Evolutionary conservation across 768 basidiomycete species (phyloP), one percentile per base, ranked within the genome.

Genomic region (Amanita muscaria): DNA sequence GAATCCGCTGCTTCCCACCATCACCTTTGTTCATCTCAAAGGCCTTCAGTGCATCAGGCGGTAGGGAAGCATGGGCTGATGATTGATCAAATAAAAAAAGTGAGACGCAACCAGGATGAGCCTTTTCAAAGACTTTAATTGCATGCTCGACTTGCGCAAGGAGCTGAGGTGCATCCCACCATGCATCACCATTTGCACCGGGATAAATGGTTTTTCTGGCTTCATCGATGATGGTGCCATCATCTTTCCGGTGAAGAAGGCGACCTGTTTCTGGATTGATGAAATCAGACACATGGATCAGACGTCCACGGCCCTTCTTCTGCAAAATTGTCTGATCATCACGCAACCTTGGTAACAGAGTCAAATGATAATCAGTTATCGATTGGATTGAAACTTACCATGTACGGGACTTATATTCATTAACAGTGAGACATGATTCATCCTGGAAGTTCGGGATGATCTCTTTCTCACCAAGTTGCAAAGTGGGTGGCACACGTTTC

Each of bases 61-160:
- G 51, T 10, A 68, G 54, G 3, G 62, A 59, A 1, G 53, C 64
- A 52, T 72, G 68, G 21, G 65, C 66, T 2, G 69, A 68, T 8
- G 68, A 68, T 38, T 69, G 63, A 53, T 72, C 64, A 51, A 66
- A 71, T 21, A 71, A 53, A 30, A 70, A 69, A 0, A 69, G 46
- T 0, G 52, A 54, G 6, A 56, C 49, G 3, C 54, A 55, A 5
- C 55, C 52, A 2, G 66, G 65, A 52, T 66, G 59, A 5, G 56
- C 54, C n/a, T 44, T 42, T 30, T 71, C 63, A 53, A 69, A 67
- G 10, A 70, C 57, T 0, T 46, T 2, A 16, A 72, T 63, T 15
- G 63, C 61, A 18, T 57, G 37, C 16, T 53, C 51, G 24, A 66
- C 51, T 40, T 72, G 68, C 4, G 35, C 48, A 19, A 66, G 32